A percentile compares a stretch with the other conserved stretches of the same genome.
These are phyloP conservation scores for Paraphoma sp. DNA, from an alignment of 2,329 filamentous ascomycete species.

Conservation along the genomic window DNA sequence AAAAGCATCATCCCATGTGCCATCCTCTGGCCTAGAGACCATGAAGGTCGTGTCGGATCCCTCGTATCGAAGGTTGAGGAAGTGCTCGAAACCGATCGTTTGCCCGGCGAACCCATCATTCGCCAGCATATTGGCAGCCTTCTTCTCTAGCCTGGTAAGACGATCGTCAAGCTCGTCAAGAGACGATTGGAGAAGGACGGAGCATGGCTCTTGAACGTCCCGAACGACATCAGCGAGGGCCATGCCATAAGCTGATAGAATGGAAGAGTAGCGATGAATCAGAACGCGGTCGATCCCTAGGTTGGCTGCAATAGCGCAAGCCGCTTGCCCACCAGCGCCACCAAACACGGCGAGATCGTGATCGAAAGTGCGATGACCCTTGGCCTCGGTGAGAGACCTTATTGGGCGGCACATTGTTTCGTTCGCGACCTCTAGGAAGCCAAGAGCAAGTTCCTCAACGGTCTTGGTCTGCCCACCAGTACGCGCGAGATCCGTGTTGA, in stretches of 20 bases:
- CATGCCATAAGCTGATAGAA: constrained; percentile 52
- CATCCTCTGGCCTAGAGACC: constrained; percentile 41
- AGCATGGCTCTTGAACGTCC: constrained; percentile 47
- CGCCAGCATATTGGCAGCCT: constrained; percentile 64
- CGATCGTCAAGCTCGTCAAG: constrained; percentile 4
- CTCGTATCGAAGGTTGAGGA: constrained; percentile 54
- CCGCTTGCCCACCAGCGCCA: constrained; percentile 53
- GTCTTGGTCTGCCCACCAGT: constrained; percentile 36
- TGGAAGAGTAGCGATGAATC: constrained; percentile 55
- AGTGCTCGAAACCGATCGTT: constrained; percentile 36
- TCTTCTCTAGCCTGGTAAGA: constrained; percentile 71
- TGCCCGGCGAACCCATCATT: neutral
- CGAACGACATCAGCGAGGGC: constrained; percentile 52
- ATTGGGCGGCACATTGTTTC: constrained; percentile 40
- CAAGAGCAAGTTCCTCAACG: constrained; percentile 5
- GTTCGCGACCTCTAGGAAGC: constrained; percentile 26
- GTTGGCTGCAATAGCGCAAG: constrained; percentile 52
- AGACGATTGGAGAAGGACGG: constrained; percentile 31
- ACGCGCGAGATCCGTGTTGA: constrained; percentile 49
- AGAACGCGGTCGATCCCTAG: constrained; percentile 54
- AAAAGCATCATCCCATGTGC: constrained; percentile 47
- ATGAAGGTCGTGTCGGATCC: constrained; percentile 55
- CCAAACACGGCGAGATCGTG: constrained; percentile 38
- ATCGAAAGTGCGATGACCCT: constrained; percentile 24
- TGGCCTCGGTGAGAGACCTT: constrained; percentile 34